Evolutionary conservation across 169 alveolate genomes (phyloP).

Genomic region (Plasmodium billcollinsi): DNA sequence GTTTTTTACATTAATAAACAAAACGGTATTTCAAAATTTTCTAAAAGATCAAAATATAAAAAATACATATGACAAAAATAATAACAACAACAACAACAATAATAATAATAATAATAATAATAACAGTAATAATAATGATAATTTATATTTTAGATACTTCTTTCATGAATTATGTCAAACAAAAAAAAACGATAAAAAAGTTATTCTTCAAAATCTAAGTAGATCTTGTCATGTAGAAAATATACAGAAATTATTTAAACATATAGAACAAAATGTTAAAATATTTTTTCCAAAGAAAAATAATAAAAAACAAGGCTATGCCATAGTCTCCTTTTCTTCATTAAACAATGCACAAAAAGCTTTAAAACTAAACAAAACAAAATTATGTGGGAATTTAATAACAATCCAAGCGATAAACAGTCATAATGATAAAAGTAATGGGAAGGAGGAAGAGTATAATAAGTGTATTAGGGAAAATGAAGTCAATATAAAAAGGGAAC

Average conservation of each 20-base stretch:
- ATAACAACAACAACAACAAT: too few relatives aligned
- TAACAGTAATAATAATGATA: too few relatives aligned
- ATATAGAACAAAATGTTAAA: slow-evolving; percentile 28
- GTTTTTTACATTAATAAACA: slow-evolving; percentile 22
- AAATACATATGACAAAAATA: background rate
- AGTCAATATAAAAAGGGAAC: background rate
- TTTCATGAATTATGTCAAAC: slow-evolving; percentile 30
- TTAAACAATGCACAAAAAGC: slow-evolving; percentile 31
- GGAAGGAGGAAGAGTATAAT: background rate
- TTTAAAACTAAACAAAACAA: slow-evolving; percentile 25
- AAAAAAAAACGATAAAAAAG: slow-evolving; percentile 22
- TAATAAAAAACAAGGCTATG: slow-evolving; percentile 59
- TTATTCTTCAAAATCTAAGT: slow-evolving; percentile 55
- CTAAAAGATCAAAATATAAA: slow-evolving; percentile 16
- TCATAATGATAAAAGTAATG: background rate
- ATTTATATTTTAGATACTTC: background rate
- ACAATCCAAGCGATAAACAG: slow-evolving; percentile 7
- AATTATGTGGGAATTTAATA: slow-evolving; percentile 39
- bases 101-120: too few relatives aligned
- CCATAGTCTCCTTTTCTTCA: slow-evolving; percentile 49
- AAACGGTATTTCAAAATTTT: slow-evolving; percentile 12
- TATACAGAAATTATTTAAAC: slow-evolving; percentile 38
- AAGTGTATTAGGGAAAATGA: background rate
- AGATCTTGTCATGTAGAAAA: slow-evolving; percentile 66
- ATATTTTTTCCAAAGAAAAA: slow-evolving; percentile 62